Conservation (phyloP, 1,139 yeast species). For the Blastobotrys indianensis region DNA sequence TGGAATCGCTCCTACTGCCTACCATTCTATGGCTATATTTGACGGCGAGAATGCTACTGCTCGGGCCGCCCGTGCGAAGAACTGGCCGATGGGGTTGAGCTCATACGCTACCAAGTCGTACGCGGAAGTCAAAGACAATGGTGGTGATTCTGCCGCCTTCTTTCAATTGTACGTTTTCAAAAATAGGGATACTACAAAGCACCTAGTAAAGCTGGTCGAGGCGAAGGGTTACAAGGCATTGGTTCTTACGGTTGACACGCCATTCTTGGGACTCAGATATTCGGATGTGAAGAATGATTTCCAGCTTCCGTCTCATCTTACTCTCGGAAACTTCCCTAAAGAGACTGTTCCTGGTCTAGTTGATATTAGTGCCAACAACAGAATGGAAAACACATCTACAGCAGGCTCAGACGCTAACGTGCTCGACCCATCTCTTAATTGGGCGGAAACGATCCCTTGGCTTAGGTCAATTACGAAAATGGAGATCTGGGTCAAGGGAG, state of each 20-base stretch:
- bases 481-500: slow-evolving; percentile 47
- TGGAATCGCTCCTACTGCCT: slow-evolving; percentile 63
- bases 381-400: slow-evolving; percentile 12
- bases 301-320: slow-evolving; percentile 36
- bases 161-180: slow-evolving; percentile 45
- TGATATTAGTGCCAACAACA: slow-evolving; percentile 27
- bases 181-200: slow-evolving; percentile 39
- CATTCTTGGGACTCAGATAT: slow-evolving; percentile 59
- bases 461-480: slow-evolving; percentile 32
- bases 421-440: slow-evolving; percentile 65
- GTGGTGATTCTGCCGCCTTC: slow-evolving; percentile 29
- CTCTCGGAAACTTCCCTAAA: slow-evolving; percentile 30
- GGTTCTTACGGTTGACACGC: slow-evolving; percentile 63
- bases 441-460: slow-evolving; percentile 50
- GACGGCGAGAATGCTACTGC: slow-evolving; percentile 52
- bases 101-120: slow-evolving; percentile 31
- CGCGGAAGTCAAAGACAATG: slow-evolving; percentile 32
- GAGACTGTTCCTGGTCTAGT: slow-evolving; percentile 24
- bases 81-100: slow-evolving; percentile 35
- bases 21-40: slow-evolving; percentile 56
- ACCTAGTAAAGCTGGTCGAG: slow-evolving; percentile 46
- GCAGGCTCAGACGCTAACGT: slow-evolving; percentile 31
- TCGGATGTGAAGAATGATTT: slow-evolving; percentile 46
- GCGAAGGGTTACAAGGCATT: slow-evolving; percentile 52
- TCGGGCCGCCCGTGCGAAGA: slow-evolving; percentile 29